Conservation (phyloP, 495 filamentous ascomycete species). For the Astrothelium macrocarpum region DNA sequence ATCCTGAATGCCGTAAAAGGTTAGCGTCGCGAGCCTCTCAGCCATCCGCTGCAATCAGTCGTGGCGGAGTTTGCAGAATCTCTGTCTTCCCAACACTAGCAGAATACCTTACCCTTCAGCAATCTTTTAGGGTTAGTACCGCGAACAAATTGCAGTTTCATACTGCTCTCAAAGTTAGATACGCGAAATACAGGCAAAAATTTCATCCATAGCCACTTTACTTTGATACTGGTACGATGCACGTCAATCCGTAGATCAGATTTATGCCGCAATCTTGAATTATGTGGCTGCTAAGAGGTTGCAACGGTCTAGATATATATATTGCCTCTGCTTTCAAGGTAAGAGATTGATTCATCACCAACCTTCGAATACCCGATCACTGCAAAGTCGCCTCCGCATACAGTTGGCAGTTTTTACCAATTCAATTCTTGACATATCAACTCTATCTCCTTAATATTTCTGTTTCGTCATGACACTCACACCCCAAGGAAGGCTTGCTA, state of each 20-base stretch:
- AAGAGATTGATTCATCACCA: neutral
- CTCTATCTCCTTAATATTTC: neutral
- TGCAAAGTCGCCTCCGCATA: neutral
- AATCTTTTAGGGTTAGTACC: neutral
- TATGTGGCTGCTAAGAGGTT: neutral
- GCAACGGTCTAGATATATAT: neutral
- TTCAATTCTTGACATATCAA: neutral
- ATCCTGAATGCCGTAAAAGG: neutral
- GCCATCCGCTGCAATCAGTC: neutral
- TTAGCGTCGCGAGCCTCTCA: neutral
- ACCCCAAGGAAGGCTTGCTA: constrained; percentile 14
- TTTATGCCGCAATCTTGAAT: neutral
- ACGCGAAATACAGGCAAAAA: neutral
- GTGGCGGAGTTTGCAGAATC: neutral
- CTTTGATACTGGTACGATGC: too few relatives aligned
- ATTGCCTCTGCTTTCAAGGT: neutral
- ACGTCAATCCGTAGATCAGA: too few relatives aligned
- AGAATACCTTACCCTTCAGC: neutral
- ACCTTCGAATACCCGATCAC: neutral
- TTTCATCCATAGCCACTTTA: too few relatives aligned
- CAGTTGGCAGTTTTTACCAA: neutral
- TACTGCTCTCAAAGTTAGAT: neutral
- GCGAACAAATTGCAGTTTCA: neutral
- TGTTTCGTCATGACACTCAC: neutral
- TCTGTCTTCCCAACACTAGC: neutral